phyloP scores from a whole-genome alignment of 2,329 filamentous ascomycete species.

The Rutstroemia sp. region DNA sequence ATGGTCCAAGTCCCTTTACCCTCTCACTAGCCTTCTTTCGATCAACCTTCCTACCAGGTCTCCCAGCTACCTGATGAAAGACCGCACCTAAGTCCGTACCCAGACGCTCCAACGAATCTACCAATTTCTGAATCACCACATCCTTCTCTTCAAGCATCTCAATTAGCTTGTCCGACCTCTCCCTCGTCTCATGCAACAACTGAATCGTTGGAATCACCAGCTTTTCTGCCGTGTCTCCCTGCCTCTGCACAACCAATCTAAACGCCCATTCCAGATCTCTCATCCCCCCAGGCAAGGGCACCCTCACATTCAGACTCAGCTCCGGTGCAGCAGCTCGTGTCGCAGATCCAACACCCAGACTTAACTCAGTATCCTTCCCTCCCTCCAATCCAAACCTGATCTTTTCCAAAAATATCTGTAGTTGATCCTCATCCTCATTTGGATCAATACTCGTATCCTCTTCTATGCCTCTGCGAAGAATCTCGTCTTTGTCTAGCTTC shows the following conservation, averaged over 20 bases:
- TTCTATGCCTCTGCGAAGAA: conserved; percentile 54
- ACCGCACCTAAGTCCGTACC: conserved; percentile 43
- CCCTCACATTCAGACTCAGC: conserved; percentile 41
- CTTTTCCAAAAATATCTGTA: conserved; percentile 58
- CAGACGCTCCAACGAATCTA: conserved; percentile 45
- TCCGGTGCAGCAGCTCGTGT: conserved; percentile 26
- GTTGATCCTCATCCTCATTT: conserved; percentile 54
- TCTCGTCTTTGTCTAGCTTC: conserved; percentile 50
- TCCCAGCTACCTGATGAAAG: conserved; percentile 37
- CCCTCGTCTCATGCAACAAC: conserved; percentile 33
- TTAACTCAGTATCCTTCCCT: conserved; percentile 37
- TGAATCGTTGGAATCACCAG: conserved; percentile 41
- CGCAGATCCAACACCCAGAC: conserved; percentile 33
- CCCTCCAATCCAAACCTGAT: conserved; percentile 43
- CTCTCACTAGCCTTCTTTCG: conserved; percentile 28
- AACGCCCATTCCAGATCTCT: conserved; percentile 59
- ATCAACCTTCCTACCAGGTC: conserved; percentile 34
- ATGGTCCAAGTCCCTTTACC: conserved; percentile 41
- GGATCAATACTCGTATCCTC: conserved; percentile 68
- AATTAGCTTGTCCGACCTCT: conserved; percentile 38
- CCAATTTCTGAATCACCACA: conserved; percentile 43
- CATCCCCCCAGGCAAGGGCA: conserved; percentile 55
- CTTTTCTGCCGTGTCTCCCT: conserved; percentile 34
- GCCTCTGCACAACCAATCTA: conserved; percentile 37
- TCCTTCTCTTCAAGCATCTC: conserved; percentile 44